Percentiles rank a stretch among this genome's conserved stretches.
Evolutionary conservation across 306 rosid genomes (phyloP).

Genomic region (Quercus cerris): DNA sequence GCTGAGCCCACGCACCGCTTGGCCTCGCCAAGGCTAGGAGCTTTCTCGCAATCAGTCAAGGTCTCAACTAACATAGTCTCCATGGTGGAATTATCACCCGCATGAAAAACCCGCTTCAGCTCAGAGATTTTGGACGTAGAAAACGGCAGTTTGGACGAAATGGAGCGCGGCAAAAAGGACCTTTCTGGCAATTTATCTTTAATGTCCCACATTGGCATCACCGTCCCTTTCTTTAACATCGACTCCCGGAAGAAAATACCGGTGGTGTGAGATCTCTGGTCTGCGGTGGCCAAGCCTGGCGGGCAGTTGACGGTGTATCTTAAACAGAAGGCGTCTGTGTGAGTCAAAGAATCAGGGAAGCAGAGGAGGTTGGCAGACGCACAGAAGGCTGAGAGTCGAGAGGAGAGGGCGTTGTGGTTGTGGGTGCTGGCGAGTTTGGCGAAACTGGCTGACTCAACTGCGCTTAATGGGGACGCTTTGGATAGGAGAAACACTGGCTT

Average conservation of each 20-base stretch:
- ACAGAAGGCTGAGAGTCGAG: slow-evolving; percentile 75
- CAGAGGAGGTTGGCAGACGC: slow-evolving; percentile 81
- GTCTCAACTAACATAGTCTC: slow-evolving; percentile 61
- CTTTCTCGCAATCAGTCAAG: slow-evolving; percentile 69
- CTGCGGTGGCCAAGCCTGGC: no score
- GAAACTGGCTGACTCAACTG: slow-evolving; percentile 61
- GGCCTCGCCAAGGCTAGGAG: slow-evolving; percentile 63
- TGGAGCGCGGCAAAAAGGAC: slow-evolving; percentile 82
- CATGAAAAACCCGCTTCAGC: slow-evolving; percentile 61
- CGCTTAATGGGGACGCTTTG: slow-evolving; percentile 70
- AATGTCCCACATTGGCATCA: slow-evolving; percentile 84
- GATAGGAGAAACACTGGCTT: slow-evolving; percentile 59
- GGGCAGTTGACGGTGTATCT: no score
- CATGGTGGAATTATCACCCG: slow-evolving; percentile 73
- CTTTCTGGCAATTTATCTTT: slow-evolving; percentile 83
- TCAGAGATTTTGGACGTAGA: slow-evolving; percentile 52
- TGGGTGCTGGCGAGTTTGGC: slow-evolving; percentile 50
- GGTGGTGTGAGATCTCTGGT: slow-evolving; percentile 6
- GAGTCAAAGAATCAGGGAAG: slow-evolving; percentile 33
- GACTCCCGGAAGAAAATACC: slow-evolving; percentile 88
- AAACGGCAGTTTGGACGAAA: slow-evolving; percentile 74
- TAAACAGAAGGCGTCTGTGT: no score
- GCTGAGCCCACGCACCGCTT: slow-evolving; percentile 84
- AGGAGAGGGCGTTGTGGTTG: slow-evolving; percentile 33
- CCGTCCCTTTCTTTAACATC: slow-evolving; percentile 63